Conservation (phyloP, 306 rosid genomes). For the Vigna unguiculata region DNA sequence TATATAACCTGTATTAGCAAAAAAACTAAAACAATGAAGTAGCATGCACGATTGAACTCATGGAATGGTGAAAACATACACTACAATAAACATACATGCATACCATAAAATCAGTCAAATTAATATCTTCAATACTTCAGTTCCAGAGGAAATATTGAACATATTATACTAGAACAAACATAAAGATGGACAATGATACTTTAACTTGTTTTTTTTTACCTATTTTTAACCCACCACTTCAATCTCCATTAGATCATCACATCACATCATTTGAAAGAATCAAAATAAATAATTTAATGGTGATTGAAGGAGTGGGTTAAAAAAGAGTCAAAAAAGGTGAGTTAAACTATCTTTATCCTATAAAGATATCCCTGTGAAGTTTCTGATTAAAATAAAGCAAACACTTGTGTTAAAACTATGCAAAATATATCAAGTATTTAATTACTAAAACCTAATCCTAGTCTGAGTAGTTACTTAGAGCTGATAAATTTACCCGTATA, state of each 20-base stretch:
- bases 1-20: constrained; percentile 44
- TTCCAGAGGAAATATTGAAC: background rate
- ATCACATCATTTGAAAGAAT: too few species aligned
- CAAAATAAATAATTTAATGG: too few species aligned
- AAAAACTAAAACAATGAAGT: constrained; percentile 15
- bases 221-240: too few species aligned
- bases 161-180: background rate
- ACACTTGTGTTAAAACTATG: background rate
- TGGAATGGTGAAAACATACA: background rate
- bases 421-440: constrained; percentile 6
- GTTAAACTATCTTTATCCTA: too few species aligned
- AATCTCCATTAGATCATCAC: too few species aligned
- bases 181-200: too few species aligned
- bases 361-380: constrained; percentile 9
- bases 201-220: too few species aligned
- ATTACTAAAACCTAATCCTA: constrained; percentile 13
- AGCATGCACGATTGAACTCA: constrained; percentile 10
- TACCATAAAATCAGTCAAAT: background rate
- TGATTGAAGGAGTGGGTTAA: too few species aligned
- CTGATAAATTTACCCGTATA: constrained; percentile 51
- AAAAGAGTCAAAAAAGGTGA: too few species aligned
- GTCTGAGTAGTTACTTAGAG: constrained; percentile 17
- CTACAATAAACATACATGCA: constrained; percentile 1
- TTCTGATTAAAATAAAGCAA: constrained; percentile 2
- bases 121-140: background rate